Base-by-base conservation (phyloP, 257 asterid genomes). In the Solanum piurae region DNA sequence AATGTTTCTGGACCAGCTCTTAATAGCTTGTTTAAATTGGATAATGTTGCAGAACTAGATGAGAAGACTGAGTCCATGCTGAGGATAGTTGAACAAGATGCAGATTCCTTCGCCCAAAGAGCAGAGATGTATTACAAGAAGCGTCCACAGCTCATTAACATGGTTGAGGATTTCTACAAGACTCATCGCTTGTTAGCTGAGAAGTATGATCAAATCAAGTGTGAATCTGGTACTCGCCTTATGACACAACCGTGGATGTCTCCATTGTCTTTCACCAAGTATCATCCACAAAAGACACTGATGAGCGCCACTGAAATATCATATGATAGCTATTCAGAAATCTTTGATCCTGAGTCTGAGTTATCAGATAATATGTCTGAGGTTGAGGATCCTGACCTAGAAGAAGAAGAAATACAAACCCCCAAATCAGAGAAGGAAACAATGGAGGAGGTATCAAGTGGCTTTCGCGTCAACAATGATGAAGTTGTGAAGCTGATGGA, bases 91-190 rank as follows among this genome's bases (percentile, higher is more conserved):
- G 98, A 95, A 77, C 96, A 91, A 86, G 98, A 96, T 14, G 99
- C 98, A 14, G 98, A 96, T 89, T 93, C 99, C 4, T 95, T 95
- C 23, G 94, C 98, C 10, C 96, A 94, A 74, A 95, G 98, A 9
- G 98, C 98, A 69, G 99, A 95, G 76, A 95, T 96, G 98, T 96
- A 94, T 90, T 95, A 94, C 93, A 92, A 87, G 93, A 94, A 94
- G 92, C 90, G 98, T 69, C 99, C 99, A 0, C 95, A 96, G 91
- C 98, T 96, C 49, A 86, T 95, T 6, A 92, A 87, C 92, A 93
- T 96, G 98, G 98, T 96, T 5, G 95, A 94, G 69, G 99, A 94
- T 7, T 93, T 95, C 83, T 94, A 96, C 33, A 89, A 96, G 5
- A 87, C 95, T 31, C 98, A 96, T 89, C 98, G 98, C n/a, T 93